A percentile compares a stretch with the other conserved stretches of the same genome.
phyloP scores from a whole-genome alignment of 2,329 filamentous ascomycete species.

The Trichophyton benhamiae region DNA sequence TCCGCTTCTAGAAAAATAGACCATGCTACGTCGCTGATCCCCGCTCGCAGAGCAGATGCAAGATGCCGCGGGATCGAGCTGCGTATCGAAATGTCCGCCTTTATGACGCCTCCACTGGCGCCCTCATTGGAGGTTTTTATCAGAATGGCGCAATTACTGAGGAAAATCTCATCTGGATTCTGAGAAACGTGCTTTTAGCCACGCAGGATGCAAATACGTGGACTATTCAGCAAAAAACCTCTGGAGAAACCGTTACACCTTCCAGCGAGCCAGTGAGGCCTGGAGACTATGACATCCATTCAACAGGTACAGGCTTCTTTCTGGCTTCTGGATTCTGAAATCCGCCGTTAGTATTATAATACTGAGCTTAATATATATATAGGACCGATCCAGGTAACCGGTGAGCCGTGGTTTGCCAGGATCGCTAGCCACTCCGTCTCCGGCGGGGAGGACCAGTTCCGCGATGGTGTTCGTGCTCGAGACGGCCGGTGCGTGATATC shows the following conservation, averaged over 20 bases:
- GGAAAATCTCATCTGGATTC: conserved; percentile 11
- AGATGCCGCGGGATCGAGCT: conserved; percentile 6
- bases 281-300: conserved; percentile 4
- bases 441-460: conserved; percentile 7
- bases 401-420: conserved; percentile 12
- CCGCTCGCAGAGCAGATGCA: no score
- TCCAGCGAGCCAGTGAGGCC: conserved; percentile 7
- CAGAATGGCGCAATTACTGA: conserved; percentile 13
- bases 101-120: conserved; percentile 11
- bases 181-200: conserved; percentile 11
- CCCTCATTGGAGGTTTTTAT: conserved; percentile 10
- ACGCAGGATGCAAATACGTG: conserved; percentile 5
- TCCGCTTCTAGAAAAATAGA: no score
- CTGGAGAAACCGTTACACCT: conserved; percentile 8
- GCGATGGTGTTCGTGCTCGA: conserved; percentile 14
- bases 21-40: no score
- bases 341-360: no score
- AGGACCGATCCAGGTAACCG: conserved; percentile 13
- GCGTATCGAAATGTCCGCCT: conserved; percentile 12
- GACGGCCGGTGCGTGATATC: conserved; percentile 17
- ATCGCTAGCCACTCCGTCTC: conserved; percentile 10
- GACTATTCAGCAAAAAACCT: conserved; percentile 8
- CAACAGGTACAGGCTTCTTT: neutral
- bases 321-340: neutral
- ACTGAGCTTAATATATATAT: conserved; percentile 6